These are phyloP conservation scores for Phellinidium pouzarii DNA, from an alignment of 1,284 basidiomycete species.

Conservation along the genomic window DNA sequence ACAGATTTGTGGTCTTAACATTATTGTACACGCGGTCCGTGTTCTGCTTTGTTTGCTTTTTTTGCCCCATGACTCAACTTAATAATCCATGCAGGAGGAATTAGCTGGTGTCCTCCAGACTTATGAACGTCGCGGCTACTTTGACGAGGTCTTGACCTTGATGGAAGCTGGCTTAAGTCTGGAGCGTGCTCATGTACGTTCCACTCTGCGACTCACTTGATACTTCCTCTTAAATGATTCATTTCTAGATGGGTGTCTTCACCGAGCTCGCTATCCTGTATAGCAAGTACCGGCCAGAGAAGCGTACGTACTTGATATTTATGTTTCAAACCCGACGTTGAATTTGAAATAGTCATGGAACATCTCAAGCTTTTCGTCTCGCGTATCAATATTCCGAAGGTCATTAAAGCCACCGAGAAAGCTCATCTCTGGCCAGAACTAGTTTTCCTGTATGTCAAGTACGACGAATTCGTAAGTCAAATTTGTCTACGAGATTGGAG, in stretches of 20 bases:
- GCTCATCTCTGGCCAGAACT: slow-evolving; percentile 99
- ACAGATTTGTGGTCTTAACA: slow-evolving; percentile 97
- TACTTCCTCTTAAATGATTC: slow-evolving; percentile 8
- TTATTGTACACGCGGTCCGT: slow-evolving; percentile 84
- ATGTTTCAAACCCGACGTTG: background rate
- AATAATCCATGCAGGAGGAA: slow-evolving; percentile 60
- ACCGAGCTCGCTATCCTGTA: slow-evolving; percentile 93
- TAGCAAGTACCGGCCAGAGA: slow-evolving; percentile 95
- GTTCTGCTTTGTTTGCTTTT: background rate
- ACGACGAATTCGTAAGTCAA: slow-evolving; percentile 82
- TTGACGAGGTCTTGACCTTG: slow-evolving; percentile 88
- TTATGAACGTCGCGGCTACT: slow-evolving; percentile 91
- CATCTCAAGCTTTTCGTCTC: slow-evolving; percentile 97
- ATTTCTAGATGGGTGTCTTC: slow-evolving; percentile 77
- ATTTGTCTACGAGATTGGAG: background rate
- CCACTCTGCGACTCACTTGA: slow-evolving; percentile 11
- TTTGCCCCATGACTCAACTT: slow-evolving; percentile 8
- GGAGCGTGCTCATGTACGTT: slow-evolving; percentile 87
- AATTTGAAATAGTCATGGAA: slow-evolving; percentile 74
- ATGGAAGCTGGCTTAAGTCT: slow-evolving; percentile 93
- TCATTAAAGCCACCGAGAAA: slow-evolving; percentile 91
- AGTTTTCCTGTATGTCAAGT: slow-evolving; percentile 97
- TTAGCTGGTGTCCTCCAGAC: slow-evolving; percentile 74
- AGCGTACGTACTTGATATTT: slow-evolving; percentile 48
- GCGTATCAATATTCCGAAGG: slow-evolving; percentile 93